Conservation (phyloP, 805 yeast genomes). For the Candida railenensis region DNA sequence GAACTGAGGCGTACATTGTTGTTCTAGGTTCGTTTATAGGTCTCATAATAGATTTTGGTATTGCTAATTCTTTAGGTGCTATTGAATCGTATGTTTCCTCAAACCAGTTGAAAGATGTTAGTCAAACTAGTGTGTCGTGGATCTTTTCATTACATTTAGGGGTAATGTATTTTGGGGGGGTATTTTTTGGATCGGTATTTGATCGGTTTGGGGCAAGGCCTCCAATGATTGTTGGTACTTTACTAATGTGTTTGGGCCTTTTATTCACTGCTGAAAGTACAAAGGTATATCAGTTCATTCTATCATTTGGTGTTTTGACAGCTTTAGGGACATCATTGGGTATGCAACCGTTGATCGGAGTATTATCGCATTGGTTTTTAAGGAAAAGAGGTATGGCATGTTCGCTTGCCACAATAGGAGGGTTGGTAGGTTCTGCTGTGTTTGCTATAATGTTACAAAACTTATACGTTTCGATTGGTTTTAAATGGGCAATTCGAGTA, state of each 20-base stretch:
- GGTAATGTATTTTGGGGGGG: constrained; percentile 19
- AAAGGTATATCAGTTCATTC: constrained; percentile 48
- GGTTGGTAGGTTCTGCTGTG: constrained; percentile 51
- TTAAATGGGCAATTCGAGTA: constrained; percentile 52
- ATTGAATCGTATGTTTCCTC: constrained; percentile 18
- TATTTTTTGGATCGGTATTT: constrained; percentile 46
- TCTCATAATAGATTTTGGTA: constrained; percentile 19
- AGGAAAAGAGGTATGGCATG: constrained; percentile 43
- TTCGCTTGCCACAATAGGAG: constrained; percentile 49
- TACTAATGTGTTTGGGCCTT: constrained; percentile 36
- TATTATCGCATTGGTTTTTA: constrained; percentile 45
- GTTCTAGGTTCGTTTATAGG: constrained; percentile 21
- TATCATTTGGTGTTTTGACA: constrained; percentile 50
- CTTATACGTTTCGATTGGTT: constrained; percentile 48
- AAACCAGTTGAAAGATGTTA: constrained; percentile 10
- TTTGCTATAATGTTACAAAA: constrained; percentile 55
- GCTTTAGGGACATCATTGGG: constrained; percentile 45
- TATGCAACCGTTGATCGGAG: constrained; percentile 44
- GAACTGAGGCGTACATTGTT: constrained; percentile 19
- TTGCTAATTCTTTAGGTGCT: constrained; percentile 20
- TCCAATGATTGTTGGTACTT: constrained; percentile 36
- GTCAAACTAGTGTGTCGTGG: constrained; percentile 13
- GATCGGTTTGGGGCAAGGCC: constrained; percentile 44
- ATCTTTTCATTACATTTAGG: constrained; percentile 18
- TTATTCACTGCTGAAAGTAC: constrained; percentile 45